Percentiles rank a stretch among this genome's conserved stretches.
Evolutionary conservation across 2,329 filamentous ascomycete genomes (phyloP).

Genomic region (Cercospora sp.): DNA sequence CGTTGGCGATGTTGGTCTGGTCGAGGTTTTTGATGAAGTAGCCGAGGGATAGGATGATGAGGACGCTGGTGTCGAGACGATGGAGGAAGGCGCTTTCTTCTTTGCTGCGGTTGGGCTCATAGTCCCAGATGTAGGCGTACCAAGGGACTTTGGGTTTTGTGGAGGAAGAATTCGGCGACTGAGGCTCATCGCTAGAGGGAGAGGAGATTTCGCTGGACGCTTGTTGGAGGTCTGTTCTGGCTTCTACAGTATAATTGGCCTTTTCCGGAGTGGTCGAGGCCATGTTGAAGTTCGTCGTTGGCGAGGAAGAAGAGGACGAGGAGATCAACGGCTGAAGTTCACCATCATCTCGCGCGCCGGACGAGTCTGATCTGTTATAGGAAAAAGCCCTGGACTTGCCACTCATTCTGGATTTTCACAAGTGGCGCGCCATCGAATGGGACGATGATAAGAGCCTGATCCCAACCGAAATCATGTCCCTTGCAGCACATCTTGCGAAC

Average conservation of each 20-base stretch:
- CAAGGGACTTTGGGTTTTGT: conserved; percentile 20
- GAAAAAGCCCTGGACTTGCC: background rate
- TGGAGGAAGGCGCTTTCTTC: conserved; percentile 27
- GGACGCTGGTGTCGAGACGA: conserved; percentile 48
- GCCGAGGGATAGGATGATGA: conserved; percentile 51
- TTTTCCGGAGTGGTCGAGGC: background rate
- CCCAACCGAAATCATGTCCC: background rate
- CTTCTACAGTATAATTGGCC: background rate
- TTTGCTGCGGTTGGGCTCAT: conserved; percentile 44
- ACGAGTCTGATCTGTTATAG: background rate
- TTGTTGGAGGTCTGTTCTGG: background rate
- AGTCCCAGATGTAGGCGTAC: conserved; percentile 52
- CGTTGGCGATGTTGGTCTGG: conserved; percentile 42
- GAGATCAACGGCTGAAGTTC: background rate
- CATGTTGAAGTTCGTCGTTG: background rate
- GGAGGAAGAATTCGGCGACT: background rate
- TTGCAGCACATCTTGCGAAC: background rate
- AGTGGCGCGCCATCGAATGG: background rate
- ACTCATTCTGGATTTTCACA: background rate
- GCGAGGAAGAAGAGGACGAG: background rate
- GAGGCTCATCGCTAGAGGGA: background rate
- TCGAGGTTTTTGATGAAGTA: conserved; percentile 55
- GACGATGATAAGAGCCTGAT: background rate
- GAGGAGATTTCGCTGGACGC: conserved; percentile 1
- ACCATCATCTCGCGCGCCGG: background rate